Evolutionary conservation across 352 stramenopile species (phyloP).

Genomic region (Globisporangium spiculum): DNA sequence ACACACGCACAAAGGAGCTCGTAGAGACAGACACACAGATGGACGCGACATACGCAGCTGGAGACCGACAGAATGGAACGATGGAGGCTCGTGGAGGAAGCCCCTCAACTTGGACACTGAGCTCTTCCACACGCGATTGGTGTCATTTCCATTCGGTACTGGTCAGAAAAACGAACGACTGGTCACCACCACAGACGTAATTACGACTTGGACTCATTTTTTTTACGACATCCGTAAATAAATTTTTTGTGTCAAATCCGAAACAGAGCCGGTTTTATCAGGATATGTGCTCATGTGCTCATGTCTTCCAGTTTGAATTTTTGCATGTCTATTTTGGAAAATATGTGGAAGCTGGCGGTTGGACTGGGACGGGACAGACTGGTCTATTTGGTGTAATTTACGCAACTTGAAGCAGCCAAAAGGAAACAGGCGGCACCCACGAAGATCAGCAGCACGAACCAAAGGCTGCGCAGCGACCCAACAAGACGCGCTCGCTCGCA

Average conservation of each 20-base stretch:
- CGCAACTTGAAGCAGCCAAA: slow-evolving; percentile 6
- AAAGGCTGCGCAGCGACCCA: not conserved
- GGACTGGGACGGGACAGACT: not conserved
- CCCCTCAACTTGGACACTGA: slow-evolving; percentile 17
- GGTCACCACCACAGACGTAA: slow-evolving; percentile 16
- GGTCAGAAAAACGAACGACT: slow-evolving; percentile 27
- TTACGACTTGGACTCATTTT: slow-evolving; percentile 2
- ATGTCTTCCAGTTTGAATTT: not conserved
- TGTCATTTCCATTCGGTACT: not conserved
- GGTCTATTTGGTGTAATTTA: slow-evolving; percentile 7
- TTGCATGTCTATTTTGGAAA: not conserved
- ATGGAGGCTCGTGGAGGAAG: not conserved
- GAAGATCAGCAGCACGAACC: slow-evolving; percentile 1
- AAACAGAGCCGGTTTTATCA: too few relatives aligned
- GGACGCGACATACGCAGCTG: not conserved
- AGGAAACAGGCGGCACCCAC: not conserved
- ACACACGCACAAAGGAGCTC: not conserved
- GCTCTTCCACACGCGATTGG: not conserved
- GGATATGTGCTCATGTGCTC: too few relatives aligned
- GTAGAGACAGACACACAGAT: not conserved
- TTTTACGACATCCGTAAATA: not conserved
- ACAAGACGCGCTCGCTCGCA: not conserved
- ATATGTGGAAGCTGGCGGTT: not conserved
- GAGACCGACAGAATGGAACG: not conserved
- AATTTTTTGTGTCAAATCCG: not conserved